Evolutionary conservation across 208 protist genomes (phyloP).

Genomic region (Leishmania major): DNA sequence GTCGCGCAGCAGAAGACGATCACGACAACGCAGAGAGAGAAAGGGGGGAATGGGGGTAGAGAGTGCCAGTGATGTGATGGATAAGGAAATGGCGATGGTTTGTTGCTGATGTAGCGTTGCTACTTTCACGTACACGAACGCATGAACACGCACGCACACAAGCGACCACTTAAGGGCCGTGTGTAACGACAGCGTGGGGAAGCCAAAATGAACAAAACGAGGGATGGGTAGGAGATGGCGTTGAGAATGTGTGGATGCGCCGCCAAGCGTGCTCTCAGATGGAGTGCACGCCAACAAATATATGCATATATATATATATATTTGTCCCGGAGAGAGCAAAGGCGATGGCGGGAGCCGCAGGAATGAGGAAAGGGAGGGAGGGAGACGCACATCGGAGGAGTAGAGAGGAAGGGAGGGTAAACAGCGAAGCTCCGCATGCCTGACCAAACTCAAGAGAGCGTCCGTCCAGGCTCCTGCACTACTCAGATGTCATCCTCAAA

Average conservation of each 20-base stretch:
- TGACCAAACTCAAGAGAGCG: background rate
- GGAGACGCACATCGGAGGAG: background rate
- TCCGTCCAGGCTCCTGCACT: background rate
- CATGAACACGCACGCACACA: background rate
- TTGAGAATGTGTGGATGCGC: background rate
- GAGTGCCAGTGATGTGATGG: background rate
- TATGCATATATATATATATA: too few species aligned
- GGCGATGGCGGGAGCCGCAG: background rate
- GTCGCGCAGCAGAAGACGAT: background rate
- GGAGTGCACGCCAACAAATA: background rate
- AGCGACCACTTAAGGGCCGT: background rate
- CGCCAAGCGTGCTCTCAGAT: background rate
- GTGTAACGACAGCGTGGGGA: background rate
- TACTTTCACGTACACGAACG: background rate
- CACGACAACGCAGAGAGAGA: background rate
- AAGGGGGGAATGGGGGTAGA: background rate
- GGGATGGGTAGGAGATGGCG: background rate
- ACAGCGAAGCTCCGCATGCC: background rate
- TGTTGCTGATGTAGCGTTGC: background rate
- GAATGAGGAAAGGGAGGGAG: background rate
- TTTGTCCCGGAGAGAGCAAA: conserved; percentile 7
- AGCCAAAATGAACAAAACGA: background rate
- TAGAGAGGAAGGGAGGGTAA: background rate
- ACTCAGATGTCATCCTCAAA: background rate
- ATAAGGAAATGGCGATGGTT: background rate